These are phyloP conservation scores for Magnolia officinalis DNA, from an alignment of 164 flowering plant species.

Conservation along the genomic window DNA sequence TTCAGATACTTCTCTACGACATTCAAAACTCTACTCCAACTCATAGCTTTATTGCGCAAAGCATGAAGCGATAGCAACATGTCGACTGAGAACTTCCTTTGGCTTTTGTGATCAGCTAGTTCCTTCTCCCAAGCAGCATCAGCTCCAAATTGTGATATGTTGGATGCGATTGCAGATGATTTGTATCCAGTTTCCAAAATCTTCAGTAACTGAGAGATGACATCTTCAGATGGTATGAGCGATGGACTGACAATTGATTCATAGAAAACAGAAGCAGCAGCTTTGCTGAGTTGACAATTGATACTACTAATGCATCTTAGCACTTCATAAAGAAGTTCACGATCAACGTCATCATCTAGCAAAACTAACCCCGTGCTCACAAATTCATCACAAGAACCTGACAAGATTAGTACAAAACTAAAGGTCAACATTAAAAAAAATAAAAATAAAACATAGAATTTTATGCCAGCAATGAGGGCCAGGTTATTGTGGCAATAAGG, in stretches of 20 bases:
- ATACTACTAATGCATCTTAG: conserved; percentile 53
- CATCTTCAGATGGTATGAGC: conserved; percentile 52
- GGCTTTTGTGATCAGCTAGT: conserved; percentile 52
- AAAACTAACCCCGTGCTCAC: conserved; percentile 34
- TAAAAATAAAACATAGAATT: background rate
- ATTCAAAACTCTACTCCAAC: conserved; percentile 68
- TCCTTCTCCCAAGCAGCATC: conserved; percentile 63
- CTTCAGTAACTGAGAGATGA: conserved; percentile 57
- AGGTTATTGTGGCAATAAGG: background rate
- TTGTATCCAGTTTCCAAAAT: conserved; percentile 63
- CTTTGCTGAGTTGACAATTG: conserved; percentile 69
- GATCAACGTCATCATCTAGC: conserved; percentile 39
- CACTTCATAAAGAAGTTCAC: conserved; percentile 57
- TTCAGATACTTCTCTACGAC: conserved; percentile 59
- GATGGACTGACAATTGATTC: conserved; percentile 53
- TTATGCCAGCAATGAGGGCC: background rate
- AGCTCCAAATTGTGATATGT: conserved; percentile 46
- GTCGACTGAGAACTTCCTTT: conserved; percentile 70
- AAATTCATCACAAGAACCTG: conserved; percentile 57
- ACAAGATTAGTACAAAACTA: conserved; percentile 3
- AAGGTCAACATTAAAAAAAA: background rate
- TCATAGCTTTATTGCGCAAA: conserved; percentile 49
- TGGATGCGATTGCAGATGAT: conserved; percentile 33
- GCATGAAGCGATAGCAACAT: conserved; percentile 61
- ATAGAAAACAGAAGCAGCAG: conserved; percentile 61